Base-by-base conservation (phyloP, 2,329 filamentous ascomycete genomes). In the Aspergillus carbonarius region DNA sequence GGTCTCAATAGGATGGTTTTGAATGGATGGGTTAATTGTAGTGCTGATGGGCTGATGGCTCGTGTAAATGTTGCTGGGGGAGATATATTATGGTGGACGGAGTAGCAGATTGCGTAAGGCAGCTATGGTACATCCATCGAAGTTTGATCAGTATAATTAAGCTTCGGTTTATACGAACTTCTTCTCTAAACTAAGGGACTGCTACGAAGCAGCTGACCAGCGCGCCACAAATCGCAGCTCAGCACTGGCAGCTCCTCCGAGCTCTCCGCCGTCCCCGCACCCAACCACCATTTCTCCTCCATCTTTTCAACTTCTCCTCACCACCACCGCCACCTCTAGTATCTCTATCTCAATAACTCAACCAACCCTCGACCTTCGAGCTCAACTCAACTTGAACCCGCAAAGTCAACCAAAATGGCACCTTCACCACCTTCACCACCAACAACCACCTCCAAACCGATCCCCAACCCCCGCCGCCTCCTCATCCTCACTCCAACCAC, bases 381-480 rank as follows among this genome's bases (percentile, higher is more conserved):
- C 27, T 7, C n/a, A 10, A 17, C 46, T 15, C 10, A 5, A n/a
- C n/a, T n/a, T n/a, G n/a, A 27, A 13, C 13, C 17, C 30, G n/a
- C 23, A 32, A 23, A 32, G 4, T n/a, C n/a, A 10, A 23, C 10
- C 7, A 49, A 20, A 54, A 50, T 20, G 9, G 46, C 46, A 23
- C 34, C 25, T 23, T 30, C 20, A 7, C 5, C 47, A 51, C 25
- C 35, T 18, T 13, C 46, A 55, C 7, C 42, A 47, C 25, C 25
- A 6, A 4, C 25, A 6, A 27, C 5, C 25, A 27, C 25, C 2
- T 8, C 42, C 34, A 53, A 40, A 30, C 17, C 30, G 49, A 75
- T 78, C 61, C 54, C 67, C 55, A 76, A 75, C 55, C 73, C 76
- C n/a, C 74, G 74, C 55, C 76, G 76, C 15, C 74, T 78, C 50